Base-by-base conservation (phyloP, 164 flowering plant genomes). In the Aristolochia fimbriata region DNA sequence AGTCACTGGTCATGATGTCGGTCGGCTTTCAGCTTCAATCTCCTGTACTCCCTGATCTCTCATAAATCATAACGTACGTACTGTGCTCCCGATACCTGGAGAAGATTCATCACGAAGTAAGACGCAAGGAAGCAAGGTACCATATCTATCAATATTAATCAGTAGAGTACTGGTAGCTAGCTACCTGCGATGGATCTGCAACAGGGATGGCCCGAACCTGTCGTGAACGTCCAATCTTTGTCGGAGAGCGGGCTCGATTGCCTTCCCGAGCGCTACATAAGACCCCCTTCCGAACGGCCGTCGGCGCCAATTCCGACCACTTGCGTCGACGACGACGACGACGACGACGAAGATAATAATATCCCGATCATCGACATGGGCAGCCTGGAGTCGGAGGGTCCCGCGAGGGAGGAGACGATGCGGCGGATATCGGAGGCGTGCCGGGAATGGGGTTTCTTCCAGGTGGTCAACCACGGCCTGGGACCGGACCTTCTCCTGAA, bases 201-300 rank as follows among this genome's bases (percentile, higher is more conserved):
- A 33, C 68, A 62, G 47, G 84, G 82, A 16, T 94, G 99, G 99
- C 99, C 99, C 0, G 99, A 94, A 37, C 96, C 96, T 0, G 72
- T 94, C 0, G 76, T 86, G 27, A 80, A 90, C 0, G 99, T 94
- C 54, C 99, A 94, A 64, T 76, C 88, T 6, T 48, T 94, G 27
- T 82, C 97, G 9, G 88, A 93, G 0, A 80, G 76, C 4, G 73
- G 84, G 21, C 1, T 57, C 0, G 1, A 66, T 3, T 24, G 3
- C 5, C 74, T 94, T n/a, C 99, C 99, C 0, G 73, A 68, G 14
- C 71, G 86, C 5, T 93, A 88, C 68, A 47, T 91, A 61, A 94
- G 88, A 60, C 97, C 95, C 0, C 71, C 72, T 0, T n/a, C 68
- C 1, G 76, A 88, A 12, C 57, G 97, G 23, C 97, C 99, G 0